A percentile compares a stretch with the other conserved stretches of the same genome.
Evolutionary conservation across 225 moss, liverwort and hornwort species (phyloP).

Genomic region (Physcomitrium patens): DNA sequence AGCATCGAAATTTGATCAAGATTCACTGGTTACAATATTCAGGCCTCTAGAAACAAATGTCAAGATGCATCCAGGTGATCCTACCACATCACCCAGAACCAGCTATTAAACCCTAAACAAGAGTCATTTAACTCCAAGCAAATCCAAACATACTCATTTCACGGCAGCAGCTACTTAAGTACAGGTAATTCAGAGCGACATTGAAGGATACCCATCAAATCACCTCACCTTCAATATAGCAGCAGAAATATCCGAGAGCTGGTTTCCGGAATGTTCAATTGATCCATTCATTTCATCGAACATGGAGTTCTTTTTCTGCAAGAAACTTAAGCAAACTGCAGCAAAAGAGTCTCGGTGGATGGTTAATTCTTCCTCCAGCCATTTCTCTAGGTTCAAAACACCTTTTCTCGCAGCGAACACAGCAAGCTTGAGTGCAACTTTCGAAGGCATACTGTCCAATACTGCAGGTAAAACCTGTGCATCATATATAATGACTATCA

Average conservation of each 20-base stretch:
- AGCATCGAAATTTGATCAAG: not conserved
- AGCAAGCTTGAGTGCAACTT: slow-evolving; percentile 63
- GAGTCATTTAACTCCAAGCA: not conserved
- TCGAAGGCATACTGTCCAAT: slow-evolving; percentile 52
- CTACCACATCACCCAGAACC: not conserved
- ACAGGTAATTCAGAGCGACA: not conserved
- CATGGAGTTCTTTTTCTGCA: slow-evolving; percentile 45
- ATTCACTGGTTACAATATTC: not conserved
- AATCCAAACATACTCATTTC: not conserved
- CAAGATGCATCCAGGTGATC: not conserved
- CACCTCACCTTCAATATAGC: slow-evolving; percentile 51
- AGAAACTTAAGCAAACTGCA: slow-evolving; percentile 53
- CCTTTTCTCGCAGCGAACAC: slow-evolving; percentile 52
- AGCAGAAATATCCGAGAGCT: slow-evolving; percentile 41
- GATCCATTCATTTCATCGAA: slow-evolving; percentile 25
- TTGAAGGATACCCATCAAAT: not conserved
- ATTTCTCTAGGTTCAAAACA: slow-evolving; percentile 55
- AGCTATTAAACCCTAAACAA: not conserved
- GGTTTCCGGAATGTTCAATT: not conserved
- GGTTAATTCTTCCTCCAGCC: slow-evolving; percentile 64
- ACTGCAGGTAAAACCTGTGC: slow-evolving; percentile 52
- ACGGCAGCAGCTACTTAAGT: not conserved
- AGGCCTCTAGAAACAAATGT: not conserved
- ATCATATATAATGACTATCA: not conserved
- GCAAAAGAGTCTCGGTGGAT: slow-evolving; percentile 62